These are phyloP conservation scores for Knufia petricola DNA, from an alignment of 2,329 filamentous ascomycete genomes.

Conservation along the genomic window DNA sequence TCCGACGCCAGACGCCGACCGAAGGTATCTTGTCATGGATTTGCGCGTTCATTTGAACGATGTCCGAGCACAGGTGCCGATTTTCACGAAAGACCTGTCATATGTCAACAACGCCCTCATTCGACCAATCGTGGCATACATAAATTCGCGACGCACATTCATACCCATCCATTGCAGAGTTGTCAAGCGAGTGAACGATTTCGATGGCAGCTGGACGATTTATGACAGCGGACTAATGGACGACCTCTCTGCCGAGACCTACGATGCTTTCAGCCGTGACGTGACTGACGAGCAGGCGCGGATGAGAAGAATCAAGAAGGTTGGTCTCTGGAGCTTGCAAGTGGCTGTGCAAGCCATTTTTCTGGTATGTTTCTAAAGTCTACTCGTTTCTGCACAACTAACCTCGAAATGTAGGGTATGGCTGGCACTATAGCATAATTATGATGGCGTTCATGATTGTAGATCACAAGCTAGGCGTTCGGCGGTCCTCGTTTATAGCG, in stretches of 20 bases:
- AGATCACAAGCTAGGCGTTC: not conserved
- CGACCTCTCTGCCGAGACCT: conserved; percentile 81
- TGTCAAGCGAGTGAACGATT: conserved; percentile 79
- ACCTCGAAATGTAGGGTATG: conserved; percentile 17
- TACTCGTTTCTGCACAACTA: conserved; percentile 3
- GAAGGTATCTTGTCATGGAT: conserved; percentile 83
- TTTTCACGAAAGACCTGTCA: conserved; percentile 84
- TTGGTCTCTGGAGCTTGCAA: conserved; percentile 91
- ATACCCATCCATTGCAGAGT: conserved; percentile 93
- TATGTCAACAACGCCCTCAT: conserved; percentile 96
- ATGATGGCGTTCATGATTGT: not conserved
- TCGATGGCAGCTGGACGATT: conserved; percentile 89
- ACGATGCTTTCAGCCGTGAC: conserved; percentile 84
- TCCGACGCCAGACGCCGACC: conserved; percentile 43
- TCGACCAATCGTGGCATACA: conserved; percentile 93
- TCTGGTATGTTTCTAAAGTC: conserved; percentile 51
- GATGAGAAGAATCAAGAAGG: conserved; percentile 81
- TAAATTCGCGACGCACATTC: conserved; percentile 89
- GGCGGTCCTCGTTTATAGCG: too few relatives aligned
- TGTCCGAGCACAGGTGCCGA: conserved; percentile 80
- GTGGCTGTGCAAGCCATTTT: conserved; percentile 88
- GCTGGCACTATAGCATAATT: conserved; percentile 21
- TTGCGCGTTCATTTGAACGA: conserved; percentile 92
- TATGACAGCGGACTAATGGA: conserved; percentile 92
- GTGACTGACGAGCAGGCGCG: conserved; percentile 82